A percentile compares a stretch with the other conserved stretches of the same genome.
phyloP scores from a whole-genome alignment of 2,329 filamentous ascomycete species.

The Fusarium chuoi region DNA sequence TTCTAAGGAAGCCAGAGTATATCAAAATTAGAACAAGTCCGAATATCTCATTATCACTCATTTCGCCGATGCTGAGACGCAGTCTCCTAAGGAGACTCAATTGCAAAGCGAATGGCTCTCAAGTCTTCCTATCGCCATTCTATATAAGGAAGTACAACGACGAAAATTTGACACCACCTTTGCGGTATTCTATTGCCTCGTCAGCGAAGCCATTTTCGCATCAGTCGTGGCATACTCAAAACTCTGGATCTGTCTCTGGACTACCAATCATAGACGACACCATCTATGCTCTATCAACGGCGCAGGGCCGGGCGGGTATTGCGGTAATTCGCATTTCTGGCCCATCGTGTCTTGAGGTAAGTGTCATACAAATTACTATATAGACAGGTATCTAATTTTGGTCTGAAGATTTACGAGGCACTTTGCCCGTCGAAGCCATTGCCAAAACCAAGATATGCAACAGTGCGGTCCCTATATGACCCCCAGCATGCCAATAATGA shows the following conservation, averaged over 20 bases:
- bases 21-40: not conserved
- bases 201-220: conserved; percentile 19
- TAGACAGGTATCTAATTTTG: conserved; percentile 2
- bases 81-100: conserved; percentile 35
- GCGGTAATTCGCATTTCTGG: conserved; percentile 91
- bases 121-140: not conserved
- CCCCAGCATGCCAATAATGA: conserved; percentile 42
- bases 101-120: conserved; percentile 14
- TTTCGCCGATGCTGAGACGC: conserved; percentile 41
- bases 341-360: conserved; percentile 74
- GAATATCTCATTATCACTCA: not conserved
- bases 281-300: conserved; percentile 93
- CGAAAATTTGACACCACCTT: not conserved
- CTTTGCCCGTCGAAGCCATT: conserved; percentile 60
- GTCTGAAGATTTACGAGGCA: conserved; percentile 58
- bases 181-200: not conserved
- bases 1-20: not conserved
- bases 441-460: conserved; percentile 67
- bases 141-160: not conserved
- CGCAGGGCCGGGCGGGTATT: conserved; percentile 86
- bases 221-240: conserved; percentile 7
- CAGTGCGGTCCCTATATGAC: conserved; percentile 78
- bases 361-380: conserved; percentile 8
- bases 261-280: conserved; percentile 62
- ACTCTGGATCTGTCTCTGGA: not conserved